These are phyloP conservation scores for Arabidopsis suecica DNA, from an alignment of 345 rosid genomes.

Conservation along the genomic window DNA sequence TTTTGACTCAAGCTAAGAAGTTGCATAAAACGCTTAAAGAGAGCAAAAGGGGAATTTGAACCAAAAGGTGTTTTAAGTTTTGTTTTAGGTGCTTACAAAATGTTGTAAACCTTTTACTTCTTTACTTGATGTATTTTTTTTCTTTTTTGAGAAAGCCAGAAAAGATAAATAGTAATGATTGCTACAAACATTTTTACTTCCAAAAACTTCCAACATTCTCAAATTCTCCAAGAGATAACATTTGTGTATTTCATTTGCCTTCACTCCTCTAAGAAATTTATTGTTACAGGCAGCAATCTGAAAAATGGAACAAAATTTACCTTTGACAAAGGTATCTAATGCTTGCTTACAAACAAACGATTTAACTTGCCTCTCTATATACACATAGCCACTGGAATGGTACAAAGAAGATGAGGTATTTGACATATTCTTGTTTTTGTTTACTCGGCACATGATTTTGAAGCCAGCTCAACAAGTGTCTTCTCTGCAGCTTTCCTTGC, in stretches of 20 bases:
- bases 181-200: neutral
- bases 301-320: constrained; percentile 38
- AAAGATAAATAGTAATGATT: neutral
- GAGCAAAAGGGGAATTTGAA: constrained; percentile 28
- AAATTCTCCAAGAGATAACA: neutral
- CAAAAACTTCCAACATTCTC: neutral
- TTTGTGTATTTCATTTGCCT: neutral
- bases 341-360: constrained; percentile 31
- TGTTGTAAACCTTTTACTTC: neutral
- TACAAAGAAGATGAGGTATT: constrained; percentile 15
- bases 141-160: neutral
- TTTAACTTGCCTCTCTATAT: constrained; percentile 32
- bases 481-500: constrained; percentile 38
- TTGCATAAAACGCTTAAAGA: constrained; percentile 52
- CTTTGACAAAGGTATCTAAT: constrained; percentile 15
- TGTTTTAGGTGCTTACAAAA: neutral
- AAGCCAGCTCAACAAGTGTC: constrained; percentile 37
- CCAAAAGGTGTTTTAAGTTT: neutral
- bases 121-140: neutral
- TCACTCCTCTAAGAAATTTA: constrained; percentile 29
- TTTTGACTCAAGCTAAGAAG: constrained; percentile 57
- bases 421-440: constrained; percentile 3
- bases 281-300: constrained; percentile 22
- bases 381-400: constrained; percentile 18
- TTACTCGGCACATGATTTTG: constrained; percentile 39